Percentiles rank a stretch among this genome's conserved stretches.
Evolutionary conservation across 1,139 yeast genomes (phyloP).

Genomic region (Saccharomycopsis hybrid): DNA sequence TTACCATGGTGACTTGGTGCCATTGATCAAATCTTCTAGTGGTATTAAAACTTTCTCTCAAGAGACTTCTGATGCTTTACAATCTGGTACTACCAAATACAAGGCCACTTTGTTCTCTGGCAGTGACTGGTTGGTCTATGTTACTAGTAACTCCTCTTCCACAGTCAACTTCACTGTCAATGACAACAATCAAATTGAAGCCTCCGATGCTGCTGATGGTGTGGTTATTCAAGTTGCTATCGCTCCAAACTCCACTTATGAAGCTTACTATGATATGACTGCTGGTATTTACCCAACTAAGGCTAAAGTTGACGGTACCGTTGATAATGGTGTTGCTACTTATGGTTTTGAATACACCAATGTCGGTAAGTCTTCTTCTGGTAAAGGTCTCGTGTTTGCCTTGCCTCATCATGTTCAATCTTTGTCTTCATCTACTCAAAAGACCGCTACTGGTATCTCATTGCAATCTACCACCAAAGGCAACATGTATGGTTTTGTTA

Average conservation of each 20-base stretch:
- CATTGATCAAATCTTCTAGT: conserved; percentile 45
- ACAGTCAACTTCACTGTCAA: conserved; percentile 35
- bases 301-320: conserved; percentile 35
- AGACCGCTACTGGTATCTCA: conserved; percentile 41
- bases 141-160: conserved; percentile 40
- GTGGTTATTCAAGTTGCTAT: conserved; percentile 56
- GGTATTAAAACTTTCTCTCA: conserved; percentile 44
- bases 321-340: conserved; percentile 29
- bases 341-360: conserved; percentile 50
- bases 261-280: conserved; percentile 46
- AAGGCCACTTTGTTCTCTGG: conserved; percentile 46
- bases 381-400: conserved; percentile 53
- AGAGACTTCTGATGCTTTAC: conserved; percentile 38
- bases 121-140: conserved; percentile 54
- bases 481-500: conserved; percentile 50
- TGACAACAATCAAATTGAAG: conserved; percentile 35
- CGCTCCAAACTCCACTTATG: conserved; percentile 37
- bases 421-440: conserved; percentile 34
- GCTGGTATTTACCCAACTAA: conserved; percentile 53
- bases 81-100: conserved; percentile 44
- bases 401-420: conserved; percentile 66
- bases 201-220: conserved; percentile 43
- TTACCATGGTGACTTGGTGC: conserved; percentile 52
- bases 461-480: conserved; percentile 64
- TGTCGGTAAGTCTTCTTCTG: conserved; percentile 46